These are phyloP conservation scores for Pleurostoma richardsiae DNA, from an alignment of 2,329 filamentous ascomycete genomes.

Conservation along the genomic window DNA sequence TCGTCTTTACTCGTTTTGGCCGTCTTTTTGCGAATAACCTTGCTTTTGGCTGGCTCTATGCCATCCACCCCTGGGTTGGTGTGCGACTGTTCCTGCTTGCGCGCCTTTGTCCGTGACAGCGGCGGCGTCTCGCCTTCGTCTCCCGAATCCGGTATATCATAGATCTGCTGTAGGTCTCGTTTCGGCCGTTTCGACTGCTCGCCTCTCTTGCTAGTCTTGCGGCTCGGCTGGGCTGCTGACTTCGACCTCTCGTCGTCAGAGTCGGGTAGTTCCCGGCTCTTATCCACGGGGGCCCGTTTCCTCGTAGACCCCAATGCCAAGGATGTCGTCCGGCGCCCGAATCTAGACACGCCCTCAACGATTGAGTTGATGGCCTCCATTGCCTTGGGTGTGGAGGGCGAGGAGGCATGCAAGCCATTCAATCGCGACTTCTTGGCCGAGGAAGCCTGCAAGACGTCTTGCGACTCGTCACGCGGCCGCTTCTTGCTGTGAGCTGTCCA, in stretches of 20 bases:
- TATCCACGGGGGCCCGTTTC: background rate
- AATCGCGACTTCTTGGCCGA: slow-evolving; percentile 12
- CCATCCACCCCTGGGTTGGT: too few species aligned
- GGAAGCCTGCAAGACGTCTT: background rate
- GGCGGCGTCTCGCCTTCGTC: slow-evolving; percentile 5
- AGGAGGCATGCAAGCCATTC: slow-evolving; percentile 3
- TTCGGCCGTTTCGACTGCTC: background rate
- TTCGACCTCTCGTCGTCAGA: slow-evolving; percentile 12
- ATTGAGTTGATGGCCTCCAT: slow-evolving; percentile 12
- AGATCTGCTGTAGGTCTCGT: slow-evolving; percentile 4
- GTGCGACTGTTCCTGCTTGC: background rate
- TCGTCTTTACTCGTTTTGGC: too few species aligned
- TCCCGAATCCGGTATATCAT: slow-evolving; percentile 12
- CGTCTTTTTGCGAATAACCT: too few species aligned
- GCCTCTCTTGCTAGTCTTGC: background rate
- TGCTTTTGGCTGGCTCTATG: too few species aligned
- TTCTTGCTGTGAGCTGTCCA: too few species aligned
- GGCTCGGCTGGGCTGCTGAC: background rate
- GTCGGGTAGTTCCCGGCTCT: slow-evolving; percentile 14
- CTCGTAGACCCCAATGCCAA: background rate
- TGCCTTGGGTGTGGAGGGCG: slow-evolving; percentile 13
- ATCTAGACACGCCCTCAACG: slow-evolving; percentile 7
- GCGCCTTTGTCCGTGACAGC: background rate
- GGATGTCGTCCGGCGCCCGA: background rate
- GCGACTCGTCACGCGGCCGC: too few species aligned